Conservation (phyloP, 352 stramenopile genomes). For the Blastocystis sp. region DNA sequence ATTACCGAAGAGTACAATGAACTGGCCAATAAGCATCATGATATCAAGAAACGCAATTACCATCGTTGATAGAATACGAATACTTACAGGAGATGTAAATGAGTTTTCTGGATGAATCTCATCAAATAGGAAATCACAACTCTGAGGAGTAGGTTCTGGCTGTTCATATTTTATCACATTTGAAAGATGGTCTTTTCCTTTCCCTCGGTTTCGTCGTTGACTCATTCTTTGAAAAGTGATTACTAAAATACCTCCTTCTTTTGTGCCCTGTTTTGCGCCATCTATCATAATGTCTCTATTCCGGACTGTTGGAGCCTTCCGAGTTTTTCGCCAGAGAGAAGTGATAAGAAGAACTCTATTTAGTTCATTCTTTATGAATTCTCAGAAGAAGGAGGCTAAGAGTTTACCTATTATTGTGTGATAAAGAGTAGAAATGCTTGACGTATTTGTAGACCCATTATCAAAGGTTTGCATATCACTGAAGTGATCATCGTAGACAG, state of each 20-base stretch:
- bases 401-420: background rate
- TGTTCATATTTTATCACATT: constrained; percentile 5
- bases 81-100: background rate
- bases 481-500: background rate
- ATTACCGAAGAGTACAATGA: constrained; percentile 59
- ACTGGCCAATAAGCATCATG: constrained; percentile 41
- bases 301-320: background rate
- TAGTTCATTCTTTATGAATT: background rate
- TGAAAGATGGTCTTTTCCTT: background rate
- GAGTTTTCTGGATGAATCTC: background rate
- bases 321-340: background rate
- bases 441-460: constrained; percentile 48
- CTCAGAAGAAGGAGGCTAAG: constrained; percentile 19
- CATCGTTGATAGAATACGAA: background rate
- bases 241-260: background rate
- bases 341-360: constrained; percentile 18
- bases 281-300: constrained; percentile 9
- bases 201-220: constrained; percentile 6
- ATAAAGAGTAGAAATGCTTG: constrained; percentile 20
- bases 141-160: background rate
- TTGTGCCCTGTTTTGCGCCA: background rate
- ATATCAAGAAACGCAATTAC: background rate
- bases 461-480: background rate
- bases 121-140: constrained; percentile 3
- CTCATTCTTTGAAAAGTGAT: constrained; percentile 12